These are phyloP conservation scores for Podila clonocystis DNA, from an alignment of 192 early-diverging fungal species.

Conservation along the genomic window DNA sequence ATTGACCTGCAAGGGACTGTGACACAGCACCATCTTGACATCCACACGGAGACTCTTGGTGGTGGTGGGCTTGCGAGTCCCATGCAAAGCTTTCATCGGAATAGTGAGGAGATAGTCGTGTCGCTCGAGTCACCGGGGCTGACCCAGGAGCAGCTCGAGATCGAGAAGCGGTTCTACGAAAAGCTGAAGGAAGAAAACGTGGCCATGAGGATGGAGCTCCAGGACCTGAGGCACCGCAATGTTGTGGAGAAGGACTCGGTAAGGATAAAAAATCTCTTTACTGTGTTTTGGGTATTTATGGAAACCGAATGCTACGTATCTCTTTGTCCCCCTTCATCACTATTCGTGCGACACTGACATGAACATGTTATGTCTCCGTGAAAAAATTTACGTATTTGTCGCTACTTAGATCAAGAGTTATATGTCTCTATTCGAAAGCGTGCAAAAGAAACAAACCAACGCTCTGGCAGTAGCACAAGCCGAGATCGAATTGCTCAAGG, in stretches of 20 bases:
- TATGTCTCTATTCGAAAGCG: slow-evolving; percentile 45
- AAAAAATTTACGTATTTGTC: neutral
- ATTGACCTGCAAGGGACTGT: neutral
- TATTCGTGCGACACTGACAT: neutral
- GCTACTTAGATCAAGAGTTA: slow-evolving; percentile 32
- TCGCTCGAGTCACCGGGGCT: neutral
- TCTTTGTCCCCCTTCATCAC: neutral
- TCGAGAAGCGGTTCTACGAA: slow-evolving; percentile 22
- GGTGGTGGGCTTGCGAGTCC: neutral
- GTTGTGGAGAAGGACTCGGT: slow-evolving; percentile 37
- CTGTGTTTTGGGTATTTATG: neutral
- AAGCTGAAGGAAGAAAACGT: slow-evolving; percentile 35
- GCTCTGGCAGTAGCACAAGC: slow-evolving; percentile 36
- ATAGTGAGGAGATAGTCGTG: neutral
- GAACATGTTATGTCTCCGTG: neutral
- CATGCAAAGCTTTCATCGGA: neutral
- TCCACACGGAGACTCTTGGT: neutral
- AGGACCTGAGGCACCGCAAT: slow-evolving; percentile 26
- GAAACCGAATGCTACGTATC: no score
- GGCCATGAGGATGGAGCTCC: slow-evolving; percentile 28
- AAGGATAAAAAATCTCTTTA: neutral
- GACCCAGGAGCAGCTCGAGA: slow-evolving; percentile 12
- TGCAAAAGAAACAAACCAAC: slow-evolving; percentile 49
- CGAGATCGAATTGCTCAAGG: slow-evolving; percentile 18
- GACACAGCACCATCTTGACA: neutral